Evolutionary conservation across 1,284 basidiomycete genomes (phyloP).

Genomic region (Pascua sp.): DNA sequence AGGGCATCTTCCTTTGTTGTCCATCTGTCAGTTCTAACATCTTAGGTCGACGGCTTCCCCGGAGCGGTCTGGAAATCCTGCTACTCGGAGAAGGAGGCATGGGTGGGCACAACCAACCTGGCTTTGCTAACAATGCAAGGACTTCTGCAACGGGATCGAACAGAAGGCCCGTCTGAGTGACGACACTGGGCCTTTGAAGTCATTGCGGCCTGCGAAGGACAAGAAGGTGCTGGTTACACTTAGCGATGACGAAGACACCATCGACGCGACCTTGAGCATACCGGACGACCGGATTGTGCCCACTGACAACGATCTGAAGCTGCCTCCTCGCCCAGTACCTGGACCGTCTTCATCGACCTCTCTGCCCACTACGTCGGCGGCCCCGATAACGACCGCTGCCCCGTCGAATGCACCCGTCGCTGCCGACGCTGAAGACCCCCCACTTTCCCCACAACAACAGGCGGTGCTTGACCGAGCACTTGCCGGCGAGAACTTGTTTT

Average conservation of each 20-base stretch:
- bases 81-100: background rate
- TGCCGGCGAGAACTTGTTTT: constrained; percentile 72
- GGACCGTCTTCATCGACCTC: no score
- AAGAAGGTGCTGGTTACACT: background rate
- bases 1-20: background rate
- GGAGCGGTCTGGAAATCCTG: background rate
- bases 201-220: background rate
- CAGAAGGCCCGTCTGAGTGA: no score
- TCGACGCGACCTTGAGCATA: no score
- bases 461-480: constrained; percentile 69
- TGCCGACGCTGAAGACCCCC: constrained; percentile 5
- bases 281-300: no score
- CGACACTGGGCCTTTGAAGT: no score
- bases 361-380: no score
- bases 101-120: background rate
- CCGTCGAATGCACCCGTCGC: background rate
- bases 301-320: no score
- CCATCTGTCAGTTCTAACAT: background rate
- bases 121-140: no score
- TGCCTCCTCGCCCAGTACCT: no score
- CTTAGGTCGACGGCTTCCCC: constrained; percentile 6
- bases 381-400: background rate
- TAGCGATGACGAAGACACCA: background rate
- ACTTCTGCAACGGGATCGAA: no score
- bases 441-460: constrained; percentile 57